Evolutionary conservation across 2,329 filamentous ascomycete genomes (phyloP).

Genomic region (Alternaria arborescens): DNA sequence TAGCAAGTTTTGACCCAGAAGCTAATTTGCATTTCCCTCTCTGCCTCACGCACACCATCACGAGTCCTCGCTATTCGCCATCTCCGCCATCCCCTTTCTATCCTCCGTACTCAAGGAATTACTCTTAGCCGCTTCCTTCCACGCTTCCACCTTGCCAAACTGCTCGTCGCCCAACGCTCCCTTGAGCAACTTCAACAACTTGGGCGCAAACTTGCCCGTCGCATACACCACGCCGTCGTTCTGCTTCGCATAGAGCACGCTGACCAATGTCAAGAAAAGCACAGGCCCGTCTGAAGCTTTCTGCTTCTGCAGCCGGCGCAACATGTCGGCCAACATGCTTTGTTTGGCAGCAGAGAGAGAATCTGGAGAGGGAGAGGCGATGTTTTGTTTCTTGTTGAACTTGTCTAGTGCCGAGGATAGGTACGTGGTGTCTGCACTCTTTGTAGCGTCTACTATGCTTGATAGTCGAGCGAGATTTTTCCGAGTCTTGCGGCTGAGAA

Average conservation of each 20-base stretch:
- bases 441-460: slow-evolving; percentile 26
- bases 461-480: slow-evolving; percentile 45
- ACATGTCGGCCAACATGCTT: slow-evolving; percentile 43
- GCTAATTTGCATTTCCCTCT: too few relatives aligned
- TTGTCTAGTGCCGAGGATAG: slow-evolving; percentile 36
- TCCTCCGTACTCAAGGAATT: slow-evolving; percentile 43
- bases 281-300: slow-evolving; percentile 46
- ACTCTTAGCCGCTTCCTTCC: slow-evolving; percentile 51
- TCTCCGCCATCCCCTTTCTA: slow-evolving; percentile 43
- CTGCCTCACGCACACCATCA: too few relatives aligned
- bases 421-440: slow-evolving; percentile 14
- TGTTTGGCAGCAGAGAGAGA: slow-evolving; percentile 33
- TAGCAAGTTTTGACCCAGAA: too few relatives aligned
- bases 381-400: slow-evolving; percentile 46
- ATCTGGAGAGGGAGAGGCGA: slow-evolving; percentile 15
- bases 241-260: slow-evolving; percentile 44
- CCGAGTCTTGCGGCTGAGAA: slow-evolving; percentile 41
- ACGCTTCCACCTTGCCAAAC: slow-evolving; percentile 44
- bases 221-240: slow-evolving; percentile 50
- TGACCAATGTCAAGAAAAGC: slow-evolving; percentile 49
- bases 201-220: slow-evolving; percentile 53
- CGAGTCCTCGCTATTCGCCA: slow-evolving; percentile 24
- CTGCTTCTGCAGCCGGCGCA: slow-evolving; percentile 46
- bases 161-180: slow-evolving; percentile 26
- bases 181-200: slow-evolving; percentile 50